Evolutionary conservation across 2,329 filamentous ascomycete genomes (phyloP), one percentile per base, ranked within the genome.

Genomic region (Cladophialophora psammophila): DNA sequence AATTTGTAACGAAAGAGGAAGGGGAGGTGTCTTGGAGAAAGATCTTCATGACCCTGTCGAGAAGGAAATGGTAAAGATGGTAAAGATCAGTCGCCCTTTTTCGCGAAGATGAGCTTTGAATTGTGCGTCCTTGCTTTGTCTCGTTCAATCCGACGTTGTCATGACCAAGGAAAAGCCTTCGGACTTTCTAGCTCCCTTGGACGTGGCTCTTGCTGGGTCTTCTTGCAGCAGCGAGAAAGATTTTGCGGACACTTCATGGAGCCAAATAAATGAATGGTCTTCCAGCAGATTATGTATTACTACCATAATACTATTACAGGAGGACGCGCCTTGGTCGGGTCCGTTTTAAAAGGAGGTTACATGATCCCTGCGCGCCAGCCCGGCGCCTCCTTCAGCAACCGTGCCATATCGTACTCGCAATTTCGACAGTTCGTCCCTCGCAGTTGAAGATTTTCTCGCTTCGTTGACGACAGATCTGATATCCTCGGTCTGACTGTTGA

Each of bases 401-500:
- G 32, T 8, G 34, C 52, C 52, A 20, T 54, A 54, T 5, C 52
- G 52, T 2, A 54, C 52, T 6, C 52, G 52, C 52, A 54, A 34
- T 26, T 13, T 34, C 52, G 34, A 54, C 26, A 54, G 12, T 1
- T n/a, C 18, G 42, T n/a, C 52, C 6, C 52, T 12, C 20, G 26
- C 26, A 8, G 31, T 54, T 7, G 26, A 10, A 4, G 52, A 8
- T 20, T 35, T 54, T 20, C 52, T 54, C 34, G 52, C 52, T 9
- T 54, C 52, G 31, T 34, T 35, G 34, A 54, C 52, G 31, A 35
- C 52, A 20, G 52, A 32, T 20, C 15, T 35, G 34, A 54, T 54
- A 20, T 54, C 52, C 26, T 54, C 52, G 13, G 52, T 54, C 52
- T 54, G 52, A 20, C 52, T 54, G 52, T 54, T 54, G 52, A 54